Evolutionary conservation across 2,329 filamentous ascomycete species (phyloP).

Genomic region (Claviceps paspali): DNA sequence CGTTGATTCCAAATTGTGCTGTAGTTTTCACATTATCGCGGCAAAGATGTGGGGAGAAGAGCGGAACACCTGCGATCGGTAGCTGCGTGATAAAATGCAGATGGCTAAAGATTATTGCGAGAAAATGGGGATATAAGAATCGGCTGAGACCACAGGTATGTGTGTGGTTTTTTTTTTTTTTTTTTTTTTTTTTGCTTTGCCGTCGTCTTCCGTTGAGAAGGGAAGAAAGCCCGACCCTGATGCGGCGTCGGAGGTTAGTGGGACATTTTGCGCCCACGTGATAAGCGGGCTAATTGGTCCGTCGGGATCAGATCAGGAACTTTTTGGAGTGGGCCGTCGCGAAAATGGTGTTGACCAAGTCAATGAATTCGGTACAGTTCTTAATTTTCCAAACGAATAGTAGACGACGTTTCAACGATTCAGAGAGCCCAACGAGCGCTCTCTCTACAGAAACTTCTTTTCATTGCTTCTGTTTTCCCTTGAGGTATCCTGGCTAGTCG

Average conservation of each 20-base stretch:
- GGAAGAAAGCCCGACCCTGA: slow-evolving; percentile 7
- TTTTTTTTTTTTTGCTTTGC: no score
- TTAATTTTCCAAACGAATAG: no score
- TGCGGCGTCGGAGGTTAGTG: slow-evolving; percentile 19
- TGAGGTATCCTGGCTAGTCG: background rate
- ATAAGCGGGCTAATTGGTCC: slow-evolving; percentile 15
- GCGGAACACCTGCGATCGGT: slow-evolving; percentile 1
- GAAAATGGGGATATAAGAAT: background rate
- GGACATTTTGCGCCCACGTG: slow-evolving; percentile 27
- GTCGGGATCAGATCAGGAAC: background rate
- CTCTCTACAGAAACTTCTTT: no score
- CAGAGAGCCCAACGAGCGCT: background rate
- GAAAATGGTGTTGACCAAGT: background rate
- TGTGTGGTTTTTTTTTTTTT: no score
- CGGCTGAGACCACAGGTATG: background rate
- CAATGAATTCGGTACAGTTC: background rate
- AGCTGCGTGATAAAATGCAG: background rate
- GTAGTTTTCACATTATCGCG: slow-evolving; percentile 25
- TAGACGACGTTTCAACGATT: background rate
- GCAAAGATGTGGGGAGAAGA: slow-evolving; percentile 11
- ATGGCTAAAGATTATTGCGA: background rate
- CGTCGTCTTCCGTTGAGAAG: slow-evolving; percentile 6
- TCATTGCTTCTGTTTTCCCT: background rate
- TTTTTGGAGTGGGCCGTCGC: background rate
- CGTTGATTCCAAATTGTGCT: slow-evolving; percentile 15